Evolutionary conservation across 108 stramenopile genomes (phyloP).

Genomic region (Cyclotella choctawhatcheeana): DNA sequence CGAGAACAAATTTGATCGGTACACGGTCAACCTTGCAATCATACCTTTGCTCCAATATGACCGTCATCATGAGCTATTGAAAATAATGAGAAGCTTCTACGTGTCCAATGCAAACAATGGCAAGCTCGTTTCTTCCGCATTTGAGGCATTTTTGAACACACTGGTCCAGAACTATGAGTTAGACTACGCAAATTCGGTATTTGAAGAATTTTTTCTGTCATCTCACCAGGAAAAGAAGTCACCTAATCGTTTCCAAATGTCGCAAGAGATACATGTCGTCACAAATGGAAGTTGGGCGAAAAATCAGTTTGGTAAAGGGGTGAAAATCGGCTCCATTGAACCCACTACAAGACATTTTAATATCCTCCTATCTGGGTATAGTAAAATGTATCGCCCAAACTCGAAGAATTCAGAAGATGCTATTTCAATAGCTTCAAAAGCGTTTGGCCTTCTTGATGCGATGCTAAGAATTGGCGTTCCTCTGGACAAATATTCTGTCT

Average conservation of each 20-base stretch:
- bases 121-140: constrained; percentile 51
- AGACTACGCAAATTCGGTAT: constrained; percentile 57
- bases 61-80: constrained; percentile 44
- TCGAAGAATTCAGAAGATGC: not conserved
- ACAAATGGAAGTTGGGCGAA: not conserved
- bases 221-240: constrained; percentile 28
- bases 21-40: constrained; percentile 72
- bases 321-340: constrained; percentile 5
- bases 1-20: constrained; percentile 52
- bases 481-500: constrained; percentile 66
- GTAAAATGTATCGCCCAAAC: constrained; percentile 29
- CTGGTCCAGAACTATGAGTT: constrained; percentile 57
- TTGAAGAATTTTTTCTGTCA: constrained; percentile 57
- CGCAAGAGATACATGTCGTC: constrained; percentile 23
- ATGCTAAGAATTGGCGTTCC: constrained; percentile 54
- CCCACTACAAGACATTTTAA: constrained; percentile 77
- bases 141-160: constrained; percentile 68
- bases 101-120: constrained; percentile 19
- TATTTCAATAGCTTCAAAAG: constrained; percentile 29
- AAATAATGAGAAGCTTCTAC: constrained; percentile 53
- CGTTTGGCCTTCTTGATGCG: constrained; percentile 48
- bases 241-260: constrained; percentile 27
- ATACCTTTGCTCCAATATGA: constrained; percentile 54
- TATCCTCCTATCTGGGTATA: constrained; percentile 74
- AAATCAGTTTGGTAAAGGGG: not conserved